Evolutionary conservation across 306 rosid species (phyloP), one percentile per base, ranked within the genome.

Genomic region (Pueraria montana): DNA sequence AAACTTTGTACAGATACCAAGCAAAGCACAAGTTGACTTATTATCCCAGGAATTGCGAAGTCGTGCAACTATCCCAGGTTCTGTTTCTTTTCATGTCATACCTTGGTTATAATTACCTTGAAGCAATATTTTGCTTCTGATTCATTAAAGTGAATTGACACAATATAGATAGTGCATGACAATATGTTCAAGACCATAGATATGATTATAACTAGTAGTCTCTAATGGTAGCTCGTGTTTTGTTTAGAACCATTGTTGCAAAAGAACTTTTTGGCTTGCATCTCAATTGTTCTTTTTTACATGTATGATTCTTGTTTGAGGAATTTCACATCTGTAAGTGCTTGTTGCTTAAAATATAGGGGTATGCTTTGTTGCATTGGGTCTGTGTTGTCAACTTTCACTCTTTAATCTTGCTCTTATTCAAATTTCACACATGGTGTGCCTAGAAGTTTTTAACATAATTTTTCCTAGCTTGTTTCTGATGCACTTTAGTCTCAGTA

Each of bases 51-150:
- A 96, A 86, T 86, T 96, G 87, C 87, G 92, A 68, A 89, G 82
- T 58, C 96, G 97, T 78, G 99, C 98, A 4, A 82, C 77, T 61
- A 86, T 94, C 74, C 97, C 99, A 96, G 99, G 99, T 96, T 85
- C 74, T 14, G 74, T 76, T 34, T 63, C 76, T 34, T 59, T 77
- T 81, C 59, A 74, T 45, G 36, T 72, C 80, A 73, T 58, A 77
- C 34, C 68, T 74, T 86, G 61, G 36, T 76, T 38, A 23, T 82
- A 67, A 8, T 78, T 48, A 42, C 24, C 79, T 76, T 76, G 68
- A 55, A 63, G 83, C n/a, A 53, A 59, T 61, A 18, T 46, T 21
- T 72, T 76, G 10, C 72, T 66, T 36, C 27, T 58, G 11, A 30
- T 11, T 42, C 34, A 20, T 20, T 36, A 13, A 46, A 43, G 66